Conservation (phyloP, 176 grass and related monocot genomes). For the Guadua angustifolia region DNA sequence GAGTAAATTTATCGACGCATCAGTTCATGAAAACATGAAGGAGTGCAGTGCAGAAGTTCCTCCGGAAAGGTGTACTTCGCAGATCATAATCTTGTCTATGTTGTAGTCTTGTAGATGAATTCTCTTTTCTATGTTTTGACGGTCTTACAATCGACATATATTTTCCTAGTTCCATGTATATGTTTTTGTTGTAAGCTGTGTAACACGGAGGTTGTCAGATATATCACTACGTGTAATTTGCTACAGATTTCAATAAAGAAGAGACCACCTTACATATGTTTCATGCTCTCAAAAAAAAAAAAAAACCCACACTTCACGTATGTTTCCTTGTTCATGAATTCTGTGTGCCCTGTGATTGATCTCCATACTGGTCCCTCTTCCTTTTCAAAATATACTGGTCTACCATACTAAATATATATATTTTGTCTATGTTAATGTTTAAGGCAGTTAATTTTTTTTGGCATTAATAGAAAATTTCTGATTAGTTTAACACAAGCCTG, state of each 20-base stretch:
- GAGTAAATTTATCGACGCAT: not conserved
- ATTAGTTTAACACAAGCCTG: not conserved
- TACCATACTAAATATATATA: not conserved
- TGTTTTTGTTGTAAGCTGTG: conserved; percentile 31
- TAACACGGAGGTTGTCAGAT: conserved; percentile 14
- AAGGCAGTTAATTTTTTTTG: not conserved
- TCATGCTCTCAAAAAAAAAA: no score
- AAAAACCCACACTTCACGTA: not conserved
- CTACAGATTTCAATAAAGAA: conserved; percentile 35
- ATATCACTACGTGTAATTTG: conserved; percentile 5
- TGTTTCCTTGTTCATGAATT: conserved; percentile 18
- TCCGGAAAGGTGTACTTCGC: conserved; percentile 10
- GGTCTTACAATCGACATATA: conserved; percentile 30
- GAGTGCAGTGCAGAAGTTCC: conserved; percentile 20
- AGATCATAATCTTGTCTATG: not conserved
- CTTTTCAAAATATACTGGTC: not conserved
- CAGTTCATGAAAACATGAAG: conserved; percentile 12
- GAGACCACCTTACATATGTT: not conserved
- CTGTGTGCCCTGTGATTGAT: conserved; percentile 12
- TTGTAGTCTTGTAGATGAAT: conserved; percentile 27
- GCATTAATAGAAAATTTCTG: not conserved
- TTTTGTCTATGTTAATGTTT: not conserved
- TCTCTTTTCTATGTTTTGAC: conserved; percentile 29
- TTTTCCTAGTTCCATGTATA: conserved; percentile 39
- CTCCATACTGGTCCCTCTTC: not conserved